These are phyloP conservation scores for Terana coerulea DNA, from an alignment of 768 basidiomycete genomes.

Conservation along the genomic window DNA sequence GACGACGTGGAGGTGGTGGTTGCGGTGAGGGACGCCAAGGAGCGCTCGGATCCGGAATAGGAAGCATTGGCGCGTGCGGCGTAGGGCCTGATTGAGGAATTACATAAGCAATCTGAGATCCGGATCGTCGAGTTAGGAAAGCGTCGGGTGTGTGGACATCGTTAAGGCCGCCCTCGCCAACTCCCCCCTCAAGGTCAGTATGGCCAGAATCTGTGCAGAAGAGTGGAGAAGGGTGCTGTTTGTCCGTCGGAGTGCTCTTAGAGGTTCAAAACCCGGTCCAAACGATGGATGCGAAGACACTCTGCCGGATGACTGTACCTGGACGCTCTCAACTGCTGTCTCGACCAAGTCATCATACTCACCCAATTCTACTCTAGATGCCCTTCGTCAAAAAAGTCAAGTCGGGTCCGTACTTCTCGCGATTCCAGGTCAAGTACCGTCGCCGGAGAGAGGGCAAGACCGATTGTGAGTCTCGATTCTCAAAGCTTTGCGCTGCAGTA, in stretches of 20 bases:
- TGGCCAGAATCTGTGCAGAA: background rate
- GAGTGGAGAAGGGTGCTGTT: background rate
- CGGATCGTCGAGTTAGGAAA: slow-evolving; percentile 1
- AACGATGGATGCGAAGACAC: slow-evolving; percentile 29
- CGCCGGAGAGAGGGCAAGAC: slow-evolving; percentile 98
- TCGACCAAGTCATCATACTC: background rate
- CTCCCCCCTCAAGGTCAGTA: slow-evolving; percentile 40
- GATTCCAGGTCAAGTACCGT: slow-evolving; percentile 98
- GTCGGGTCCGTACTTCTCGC: slow-evolving; percentile 95
- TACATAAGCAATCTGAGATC: slow-evolving; percentile 15
- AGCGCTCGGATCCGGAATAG: background rate
- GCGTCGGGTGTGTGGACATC: slow-evolving; percentile 10
- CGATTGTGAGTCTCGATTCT: slow-evolving; percentile 58
- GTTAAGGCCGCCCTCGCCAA: slow-evolving; percentile 21
- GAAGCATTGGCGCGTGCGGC: slow-evolving; percentile 4
- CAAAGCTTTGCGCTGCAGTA: background rate
- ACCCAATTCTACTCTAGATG: slow-evolving; percentile 45
- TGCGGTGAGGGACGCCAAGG: slow-evolving; percentile 7
- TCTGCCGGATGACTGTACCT: slow-evolving; percentile 25
- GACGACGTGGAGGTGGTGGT: background rate
- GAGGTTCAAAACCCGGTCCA: slow-evolving; percentile 2
- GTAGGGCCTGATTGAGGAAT: background rate
- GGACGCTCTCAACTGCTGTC: slow-evolving; percentile 11
- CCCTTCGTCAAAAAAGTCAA: slow-evolving; percentile 98
- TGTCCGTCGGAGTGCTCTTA: background rate